Conservation (phyloP, 1,284 basidiomycete species). For the Boletellus deceptivus region DNA sequence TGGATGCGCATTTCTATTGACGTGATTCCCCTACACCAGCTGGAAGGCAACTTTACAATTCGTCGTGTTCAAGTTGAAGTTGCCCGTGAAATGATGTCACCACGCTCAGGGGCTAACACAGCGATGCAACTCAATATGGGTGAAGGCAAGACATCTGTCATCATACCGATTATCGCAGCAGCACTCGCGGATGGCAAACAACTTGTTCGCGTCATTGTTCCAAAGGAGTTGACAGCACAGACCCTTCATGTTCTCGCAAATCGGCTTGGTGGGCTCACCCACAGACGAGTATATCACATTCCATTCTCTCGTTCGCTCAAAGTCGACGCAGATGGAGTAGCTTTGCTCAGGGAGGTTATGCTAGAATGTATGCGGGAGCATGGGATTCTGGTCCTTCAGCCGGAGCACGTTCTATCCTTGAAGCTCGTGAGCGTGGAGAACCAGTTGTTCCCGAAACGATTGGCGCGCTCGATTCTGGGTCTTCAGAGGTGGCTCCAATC, state of each 20-base stretch:
- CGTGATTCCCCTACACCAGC: neutral
- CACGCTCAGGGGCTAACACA: neutral
- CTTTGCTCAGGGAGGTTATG: neutral
- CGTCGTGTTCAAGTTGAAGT: neutral
- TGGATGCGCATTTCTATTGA: neutral
- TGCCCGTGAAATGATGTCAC: neutral
- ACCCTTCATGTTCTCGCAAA: neutral
- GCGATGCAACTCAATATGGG: neutral
- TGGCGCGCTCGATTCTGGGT: slow-evolving; percentile 15
- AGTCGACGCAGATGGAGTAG: neutral
- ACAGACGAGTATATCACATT: neutral
- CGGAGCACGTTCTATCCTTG: neutral
- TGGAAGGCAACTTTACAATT: neutral
- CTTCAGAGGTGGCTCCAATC: slow-evolving; percentile 38
- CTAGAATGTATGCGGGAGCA: neutral
- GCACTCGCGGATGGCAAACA: neutral
- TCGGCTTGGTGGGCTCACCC: neutral
- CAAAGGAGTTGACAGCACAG: neutral
- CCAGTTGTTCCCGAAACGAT: neutral
- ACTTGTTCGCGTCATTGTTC: neutral
- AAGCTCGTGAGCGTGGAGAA: neutral
- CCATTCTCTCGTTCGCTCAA: neutral
- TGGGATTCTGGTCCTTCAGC: neutral
- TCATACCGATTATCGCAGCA: neutral
- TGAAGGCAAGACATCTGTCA: neutral